Evolutionary conservation across 257 asterid genomes (phyloP).

Genomic region (Ophiorrhiza pumila): DNA sequence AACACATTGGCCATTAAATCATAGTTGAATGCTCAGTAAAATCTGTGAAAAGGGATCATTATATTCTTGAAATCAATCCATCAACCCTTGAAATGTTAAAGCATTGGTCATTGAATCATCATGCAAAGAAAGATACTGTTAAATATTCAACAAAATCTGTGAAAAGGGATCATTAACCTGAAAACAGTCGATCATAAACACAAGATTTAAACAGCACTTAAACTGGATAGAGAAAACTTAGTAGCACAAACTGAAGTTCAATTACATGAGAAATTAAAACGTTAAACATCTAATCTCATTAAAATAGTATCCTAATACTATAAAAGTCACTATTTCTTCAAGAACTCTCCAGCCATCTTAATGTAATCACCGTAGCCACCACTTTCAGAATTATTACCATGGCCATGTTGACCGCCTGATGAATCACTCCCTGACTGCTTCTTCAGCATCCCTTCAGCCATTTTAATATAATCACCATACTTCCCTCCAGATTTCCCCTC

Average conservation of each 20-base stretch:
- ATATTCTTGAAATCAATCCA: too few species aligned
- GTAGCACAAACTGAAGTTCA: too few species aligned
- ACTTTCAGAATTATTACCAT: conserved; percentile 21
- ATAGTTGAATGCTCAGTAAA: too few species aligned
- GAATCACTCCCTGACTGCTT: not conserved
- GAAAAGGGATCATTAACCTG: not conserved
- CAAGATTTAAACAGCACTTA: not conserved
- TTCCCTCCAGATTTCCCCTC: conserved; percentile 5
- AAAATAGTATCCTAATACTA: not conserved
- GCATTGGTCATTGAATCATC: not conserved
- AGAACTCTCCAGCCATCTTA: conserved; percentile 50
- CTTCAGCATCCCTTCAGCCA: conserved; percentile 18
- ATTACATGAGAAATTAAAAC: not conserved
- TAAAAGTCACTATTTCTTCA: conserved; percentile 32
- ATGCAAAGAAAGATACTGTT: not conserved
- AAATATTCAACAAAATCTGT: too few species aligned
- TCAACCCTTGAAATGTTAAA: too few species aligned
- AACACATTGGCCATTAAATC: too few species aligned
- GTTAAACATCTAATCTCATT: not conserved
- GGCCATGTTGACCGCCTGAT: conserved; percentile 7
- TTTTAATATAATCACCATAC: conserved; percentile 6
- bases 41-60: too few species aligned
- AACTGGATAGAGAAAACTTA: not conserved
- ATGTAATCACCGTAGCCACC: conserved; percentile 36
- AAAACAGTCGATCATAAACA: too few species aligned